Evolutionary conservation across 371 early-diverging fungal genomes (phyloP).

Genomic region (Mortierella sp.): DNA sequence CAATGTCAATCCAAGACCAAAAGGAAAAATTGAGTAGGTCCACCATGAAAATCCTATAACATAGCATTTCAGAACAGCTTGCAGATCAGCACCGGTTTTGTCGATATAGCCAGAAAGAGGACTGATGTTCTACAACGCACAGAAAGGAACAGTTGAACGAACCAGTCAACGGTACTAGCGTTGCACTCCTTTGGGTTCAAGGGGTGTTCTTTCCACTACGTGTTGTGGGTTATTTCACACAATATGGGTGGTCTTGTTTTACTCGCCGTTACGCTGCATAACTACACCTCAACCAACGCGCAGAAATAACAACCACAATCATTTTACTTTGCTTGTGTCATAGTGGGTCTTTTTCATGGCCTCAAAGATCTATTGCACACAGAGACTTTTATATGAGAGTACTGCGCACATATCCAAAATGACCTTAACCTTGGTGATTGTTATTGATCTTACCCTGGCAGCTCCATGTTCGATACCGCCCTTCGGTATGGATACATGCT

Average conservation of each 20-base stretch:
- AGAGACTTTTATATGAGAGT: not conserved
- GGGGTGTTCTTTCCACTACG: slow-evolving; percentile 77
- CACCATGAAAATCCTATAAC: slow-evolving; percentile 81
- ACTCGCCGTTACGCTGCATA: too few relatives aligned
- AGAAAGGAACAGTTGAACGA: slow-evolving; percentile 2
- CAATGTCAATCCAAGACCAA: slow-evolving; percentile 75
- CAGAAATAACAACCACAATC: not conserved
- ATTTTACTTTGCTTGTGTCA: slow-evolving; percentile 63
- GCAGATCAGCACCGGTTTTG: not conserved
- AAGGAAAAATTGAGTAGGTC: slow-evolving; percentile 94
- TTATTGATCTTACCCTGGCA: slow-evolving; percentile 54
- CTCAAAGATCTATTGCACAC: slow-evolving; percentile 60
- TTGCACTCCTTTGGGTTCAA: slow-evolving; percentile 76
- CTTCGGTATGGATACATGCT: slow-evolving; percentile 70
- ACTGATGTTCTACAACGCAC: not conserved
- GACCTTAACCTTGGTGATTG: too few relatives aligned
- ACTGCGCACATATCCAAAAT: too few relatives aligned
- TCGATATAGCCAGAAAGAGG: not conserved
- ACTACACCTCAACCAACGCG: not conserved
- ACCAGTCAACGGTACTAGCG: slow-evolving; percentile 73
- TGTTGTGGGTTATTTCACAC: not conserved
- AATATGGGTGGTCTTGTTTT: too few relatives aligned
- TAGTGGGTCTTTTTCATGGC: slow-evolving; percentile 74
- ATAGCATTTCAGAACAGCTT: not conserved
- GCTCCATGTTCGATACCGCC: slow-evolving; percentile 70